A percentile compares a stretch with the other conserved stretches of the same genome.
Conservation (phyloP, 257 asterid genomes). For the Petunia secreta region DNA sequence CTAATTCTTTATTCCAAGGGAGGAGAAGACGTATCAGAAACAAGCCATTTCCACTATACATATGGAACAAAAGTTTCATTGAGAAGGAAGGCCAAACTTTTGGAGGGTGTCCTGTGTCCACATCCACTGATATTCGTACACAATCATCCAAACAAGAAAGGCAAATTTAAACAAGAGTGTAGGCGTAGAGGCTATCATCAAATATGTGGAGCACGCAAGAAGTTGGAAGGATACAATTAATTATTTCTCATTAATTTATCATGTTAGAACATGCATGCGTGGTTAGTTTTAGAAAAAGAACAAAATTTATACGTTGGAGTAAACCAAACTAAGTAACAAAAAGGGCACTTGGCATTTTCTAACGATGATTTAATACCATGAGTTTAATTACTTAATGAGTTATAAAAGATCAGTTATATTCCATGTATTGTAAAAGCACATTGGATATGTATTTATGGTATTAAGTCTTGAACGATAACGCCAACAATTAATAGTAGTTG, state of each 20-base stretch:
- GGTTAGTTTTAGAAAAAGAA: neutral
- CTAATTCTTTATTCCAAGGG: neutral
- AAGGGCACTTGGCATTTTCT: too few relatives aligned
- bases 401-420: neutral
- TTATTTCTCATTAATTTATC: neutral
- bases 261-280: neutral
- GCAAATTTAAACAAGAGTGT: neutral
- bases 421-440: neutral
- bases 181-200: neutral
- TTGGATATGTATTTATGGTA: too few relatives aligned
- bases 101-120: neutral
- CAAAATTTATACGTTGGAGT: neutral
- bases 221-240: neutral
- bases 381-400: too few relatives aligned
- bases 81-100: neutral
- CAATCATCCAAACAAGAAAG: slow-evolving; percentile 9
- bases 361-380: neutral
- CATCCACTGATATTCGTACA: neutral
- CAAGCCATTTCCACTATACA: neutral
- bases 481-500: too few relatives aligned
- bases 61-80: neutral
- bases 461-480: neutral
- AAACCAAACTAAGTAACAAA: too few relatives aligned
- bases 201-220: neutral
- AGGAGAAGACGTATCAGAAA: neutral